phyloP scores from a whole-genome alignment of 306 rosid species.

The Hippophae gyantsensis region DNA sequence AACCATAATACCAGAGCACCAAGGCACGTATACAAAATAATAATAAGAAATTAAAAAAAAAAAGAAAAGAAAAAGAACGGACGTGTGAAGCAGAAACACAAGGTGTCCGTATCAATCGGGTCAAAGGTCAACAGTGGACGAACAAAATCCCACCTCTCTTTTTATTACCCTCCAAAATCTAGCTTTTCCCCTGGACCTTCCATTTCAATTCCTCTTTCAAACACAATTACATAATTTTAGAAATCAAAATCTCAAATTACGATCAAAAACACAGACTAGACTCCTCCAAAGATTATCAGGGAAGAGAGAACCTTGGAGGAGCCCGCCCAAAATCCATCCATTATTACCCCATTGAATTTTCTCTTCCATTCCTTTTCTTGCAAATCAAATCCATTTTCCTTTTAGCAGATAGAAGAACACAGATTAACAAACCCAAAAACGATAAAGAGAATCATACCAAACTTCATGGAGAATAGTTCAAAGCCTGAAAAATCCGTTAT shows the following conservation, averaged over 20 bases:
- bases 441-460: too few species aligned
- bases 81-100: conserved; percentile 21
- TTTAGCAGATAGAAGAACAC: not conserved
- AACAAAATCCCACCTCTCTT: conserved; percentile 6
- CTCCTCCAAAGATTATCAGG: not conserved
- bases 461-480: too few species aligned
- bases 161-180: not conserved
- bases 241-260: not conserved
- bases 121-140: conserved; percentile 15
- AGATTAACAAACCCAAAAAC: not conserved
- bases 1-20: too few species aligned
- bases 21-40: too few species aligned
- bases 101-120: not conserved
- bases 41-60: too few species aligned
- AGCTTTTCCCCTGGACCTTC: too few species aligned
- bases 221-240: not conserved
- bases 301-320: not conserved
- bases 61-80: not conserved
- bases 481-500: too few species aligned
- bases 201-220: not conserved
- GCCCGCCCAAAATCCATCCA: not conserved
- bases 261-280: not conserved
- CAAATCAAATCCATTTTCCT: not conserved
- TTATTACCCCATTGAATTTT: not conserved
- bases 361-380: conserved; percentile 1